Percentiles rank a stretch among this genome's conserved stretches.
Evolutionary conservation across 139 green algal genomes (phyloP).

Genomic region (Astrephomene gubernaculifera): DNA sequence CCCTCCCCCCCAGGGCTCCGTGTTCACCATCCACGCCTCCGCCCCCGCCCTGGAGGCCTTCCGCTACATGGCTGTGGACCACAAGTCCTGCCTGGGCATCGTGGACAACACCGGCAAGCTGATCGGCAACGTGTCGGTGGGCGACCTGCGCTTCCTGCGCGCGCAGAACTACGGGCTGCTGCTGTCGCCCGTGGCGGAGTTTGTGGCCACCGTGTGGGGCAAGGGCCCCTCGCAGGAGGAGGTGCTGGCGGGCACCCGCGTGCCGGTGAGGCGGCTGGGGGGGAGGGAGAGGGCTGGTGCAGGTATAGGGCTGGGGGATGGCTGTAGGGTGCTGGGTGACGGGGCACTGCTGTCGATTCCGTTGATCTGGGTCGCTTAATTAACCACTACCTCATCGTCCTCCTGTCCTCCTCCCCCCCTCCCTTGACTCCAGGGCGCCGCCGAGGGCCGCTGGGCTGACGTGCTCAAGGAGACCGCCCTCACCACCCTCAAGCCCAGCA

Average conservation of each 20-base stretch:
- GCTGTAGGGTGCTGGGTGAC: too few species aligned
- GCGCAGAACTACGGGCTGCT: constrained; percentile 44
- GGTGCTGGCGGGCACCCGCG: constrained; percentile 24
- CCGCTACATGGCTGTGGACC: constrained; percentile 62
- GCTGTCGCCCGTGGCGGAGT: constrained; percentile 34
- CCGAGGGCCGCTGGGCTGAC: constrained; percentile 35
- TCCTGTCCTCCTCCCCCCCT: neutral
- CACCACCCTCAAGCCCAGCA: constrained; percentile 33
- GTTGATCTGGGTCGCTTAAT: too few species aligned
- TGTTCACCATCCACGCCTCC: constrained; percentile 44
- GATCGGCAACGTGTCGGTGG: constrained; percentile 71
- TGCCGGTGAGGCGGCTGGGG: constrained; percentile 8
- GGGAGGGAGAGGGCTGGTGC: too few species aligned
- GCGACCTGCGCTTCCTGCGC: constrained; percentile 62
- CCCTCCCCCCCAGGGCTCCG: constrained; percentile 37
- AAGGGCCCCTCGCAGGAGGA: constrained; percentile 41
- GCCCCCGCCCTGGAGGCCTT: constrained; percentile 59
- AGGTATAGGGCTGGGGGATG: too few species aligned
- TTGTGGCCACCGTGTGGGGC: constrained; percentile 8
- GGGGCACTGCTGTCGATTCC: too few species aligned
- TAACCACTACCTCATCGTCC: too few species aligned
- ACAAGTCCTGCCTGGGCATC: constrained; percentile 63
- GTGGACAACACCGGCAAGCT: constrained; percentile 52
- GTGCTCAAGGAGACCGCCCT: constrained; percentile 45
- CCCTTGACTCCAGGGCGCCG: constrained; percentile 19